phyloP scores from a whole-genome alignment of 208 protist species.

The Acanthamoeba quina region DNA sequence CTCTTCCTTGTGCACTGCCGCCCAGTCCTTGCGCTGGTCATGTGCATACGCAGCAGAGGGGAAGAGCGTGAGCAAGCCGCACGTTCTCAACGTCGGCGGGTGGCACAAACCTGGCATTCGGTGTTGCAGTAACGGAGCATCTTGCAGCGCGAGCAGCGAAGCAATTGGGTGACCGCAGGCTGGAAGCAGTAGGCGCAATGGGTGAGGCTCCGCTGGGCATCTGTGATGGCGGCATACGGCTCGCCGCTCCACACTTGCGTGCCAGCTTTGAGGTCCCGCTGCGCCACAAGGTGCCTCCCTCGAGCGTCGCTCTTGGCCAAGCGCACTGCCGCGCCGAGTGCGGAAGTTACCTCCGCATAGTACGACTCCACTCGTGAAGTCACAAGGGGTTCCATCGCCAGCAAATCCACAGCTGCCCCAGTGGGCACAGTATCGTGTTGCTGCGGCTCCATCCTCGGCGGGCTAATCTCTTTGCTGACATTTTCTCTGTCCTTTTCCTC shows the following conservation, averaged over 20 bases:
- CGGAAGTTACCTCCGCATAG: neutral
- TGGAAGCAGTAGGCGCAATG: slow-evolving; percentile 18
- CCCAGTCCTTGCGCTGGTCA: slow-evolving; percentile 48
- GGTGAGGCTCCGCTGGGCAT: slow-evolving; percentile 3
- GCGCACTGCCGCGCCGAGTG: neutral
- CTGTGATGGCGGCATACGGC: slow-evolving; percentile 20
- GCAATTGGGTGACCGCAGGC: neutral
- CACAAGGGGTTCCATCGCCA: neutral
- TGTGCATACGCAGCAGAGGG: neutral
- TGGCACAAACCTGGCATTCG: slow-evolving; percentile 16
- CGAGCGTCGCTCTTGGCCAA: neutral
- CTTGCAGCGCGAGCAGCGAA: slow-evolving; percentile 44
- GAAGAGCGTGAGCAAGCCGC: neutral
- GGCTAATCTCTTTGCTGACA: no score
- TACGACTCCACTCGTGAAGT: neutral
- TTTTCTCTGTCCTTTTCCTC: no score
- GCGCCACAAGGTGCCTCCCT: neutral
- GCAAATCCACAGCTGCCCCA: neutral
- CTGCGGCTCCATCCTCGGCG: neutral
- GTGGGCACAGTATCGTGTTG: neutral
- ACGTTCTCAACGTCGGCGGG: neutral
- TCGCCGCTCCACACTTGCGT: slow-evolving; percentile 10
- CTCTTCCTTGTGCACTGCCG: slow-evolving; percentile 28
- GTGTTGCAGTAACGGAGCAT: slow-evolving; percentile 14
- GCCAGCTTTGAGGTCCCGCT: neutral